Base-by-base conservation (phyloP, 1,139 yeast genomes). In the Hyphopichia burtonii region DNA sequence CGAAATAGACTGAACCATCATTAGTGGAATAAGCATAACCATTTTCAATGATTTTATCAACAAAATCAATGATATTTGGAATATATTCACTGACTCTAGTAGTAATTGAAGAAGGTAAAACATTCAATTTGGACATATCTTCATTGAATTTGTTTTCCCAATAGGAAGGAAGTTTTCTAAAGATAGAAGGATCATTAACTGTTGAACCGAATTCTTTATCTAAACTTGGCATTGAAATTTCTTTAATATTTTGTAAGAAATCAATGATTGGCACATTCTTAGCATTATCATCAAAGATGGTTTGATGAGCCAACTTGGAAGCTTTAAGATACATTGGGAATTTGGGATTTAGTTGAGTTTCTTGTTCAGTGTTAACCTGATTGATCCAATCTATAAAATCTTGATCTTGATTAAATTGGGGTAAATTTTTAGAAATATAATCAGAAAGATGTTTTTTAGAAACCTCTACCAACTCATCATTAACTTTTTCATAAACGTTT, bases 51-150 rank as follows among this genome's bases (percentile, higher is more conserved):
- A 93, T 91, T 53, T 71, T 74, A 50, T 82, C 78, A 20, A 93
- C 96, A 63, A 83, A 93, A 17, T 66, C 76, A 40, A 91, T 78
- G 61, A 93, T 91, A 56, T 93, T 96, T 2, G 98, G 98, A 37
- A 93, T 83, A 58, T 89, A 94, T 63, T 93, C 99, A 2, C 96
- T 86, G n/a, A 93, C 99, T 54, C 99, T 80, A 4, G 99, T 93
- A 30, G 95, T 88, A 35, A 90, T 76, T 4, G 86, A 76, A 5
- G 98, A 86, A 7, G 94, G 86, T 41, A 87, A 71, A 11, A 93
- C 98, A 55, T 90, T 91, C 60, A 93, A 75, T 32, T 74, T 75
- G 10, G 74, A 73, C 99, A 93, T 94, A 56, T 93, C 99, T 42
- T 79, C 74, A 62, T 91, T 86, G 59, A 76, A 93, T 58, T 84